These are phyloP conservation scores for Linum trigynum DNA, from an alignment of 345 rosid species.

Conservation along the genomic window DNA sequence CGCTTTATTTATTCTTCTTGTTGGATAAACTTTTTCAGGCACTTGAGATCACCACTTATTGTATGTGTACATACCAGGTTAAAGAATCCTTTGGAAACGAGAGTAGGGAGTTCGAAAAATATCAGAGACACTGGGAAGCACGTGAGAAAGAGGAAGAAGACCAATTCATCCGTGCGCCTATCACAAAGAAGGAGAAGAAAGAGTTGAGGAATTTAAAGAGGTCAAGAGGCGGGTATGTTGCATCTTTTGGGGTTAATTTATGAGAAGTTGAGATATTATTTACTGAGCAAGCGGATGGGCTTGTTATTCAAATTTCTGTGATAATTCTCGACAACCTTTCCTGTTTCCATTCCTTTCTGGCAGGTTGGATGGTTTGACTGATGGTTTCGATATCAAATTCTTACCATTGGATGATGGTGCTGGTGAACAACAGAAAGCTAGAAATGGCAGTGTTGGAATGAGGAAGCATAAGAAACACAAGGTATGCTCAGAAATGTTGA, in stretches of 20 bases:
- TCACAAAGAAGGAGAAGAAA: conserved; percentile 64
- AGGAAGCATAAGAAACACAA: conserved; percentile 54
- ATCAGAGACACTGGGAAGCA: conserved; percentile 46
- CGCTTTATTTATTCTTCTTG: too few relatives aligned
- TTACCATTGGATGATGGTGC: conserved; percentile 41
- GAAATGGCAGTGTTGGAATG: conserved; percentile 19
- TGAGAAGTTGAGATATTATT: too few relatives aligned
- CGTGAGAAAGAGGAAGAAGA: conserved; percentile 73
- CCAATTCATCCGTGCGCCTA: conserved; percentile 60
- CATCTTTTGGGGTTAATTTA: too few relatives aligned
- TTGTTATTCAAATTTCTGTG: too few relatives aligned
- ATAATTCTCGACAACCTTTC: too few relatives aligned
- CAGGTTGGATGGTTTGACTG: conserved; percentile 71
- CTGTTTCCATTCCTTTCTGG: conserved; percentile 13
- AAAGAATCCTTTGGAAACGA: conserved; percentile 56
- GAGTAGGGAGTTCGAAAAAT: conserved; percentile 55
- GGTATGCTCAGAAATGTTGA: conserved; percentile 24
- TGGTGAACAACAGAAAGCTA: conserved; percentile 18
- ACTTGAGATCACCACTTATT: too few relatives aligned
- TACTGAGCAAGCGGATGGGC: too few relatives aligned
- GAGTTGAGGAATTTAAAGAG: conserved; percentile 58
- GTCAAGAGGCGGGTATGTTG: conserved; percentile 68
- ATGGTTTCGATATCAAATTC: conserved; percentile 61
- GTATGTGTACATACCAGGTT: conserved; percentile 21
- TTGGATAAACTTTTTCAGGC: too few relatives aligned